These are phyloP conservation scores for Arthromyces matolae DNA, from an alignment of 768 basidiomycete genomes.

Conservation along the genomic window DNA sequence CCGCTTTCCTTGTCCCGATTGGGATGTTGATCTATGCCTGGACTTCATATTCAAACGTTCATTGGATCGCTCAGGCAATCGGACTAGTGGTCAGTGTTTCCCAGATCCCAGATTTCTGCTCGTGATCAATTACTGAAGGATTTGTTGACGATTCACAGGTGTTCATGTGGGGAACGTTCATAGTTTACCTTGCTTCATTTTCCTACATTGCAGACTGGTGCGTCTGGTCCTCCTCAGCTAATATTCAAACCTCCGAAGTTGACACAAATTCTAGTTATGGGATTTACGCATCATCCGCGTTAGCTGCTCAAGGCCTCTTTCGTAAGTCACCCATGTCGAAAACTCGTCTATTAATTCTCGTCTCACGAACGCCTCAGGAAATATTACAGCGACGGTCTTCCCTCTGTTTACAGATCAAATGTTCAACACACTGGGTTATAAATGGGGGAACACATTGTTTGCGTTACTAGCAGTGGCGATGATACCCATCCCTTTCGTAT, in stretches of 20 bases:
- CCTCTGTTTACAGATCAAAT: slow-evolving; percentile 59
- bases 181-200: slow-evolving; percentile 56
- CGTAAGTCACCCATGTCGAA: background rate
- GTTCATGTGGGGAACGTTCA: slow-evolving; percentile 46
- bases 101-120: too few relatives aligned
- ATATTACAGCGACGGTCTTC: slow-evolving; percentile 41
- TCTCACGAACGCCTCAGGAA: background rate
- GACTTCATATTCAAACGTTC: slow-evolving; percentile 51
- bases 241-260: background rate
- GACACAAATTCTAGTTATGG: slow-evolving; percentile 40
- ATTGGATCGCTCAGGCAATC: slow-evolving; percentile 60
- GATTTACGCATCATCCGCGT: slow-evolving; percentile 62
- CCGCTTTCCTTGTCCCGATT: slow-evolving; percentile 48
- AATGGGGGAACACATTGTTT: slow-evolving; percentile 57
- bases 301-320: slow-evolving; percentile 41
- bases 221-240: slow-evolving; percentile 8
- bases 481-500: slow-evolving; percentile 54
- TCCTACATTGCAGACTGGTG: slow-evolving; percentile 64
- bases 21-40: slow-evolving; percentile 74
- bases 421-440: slow-evolving; percentile 49
- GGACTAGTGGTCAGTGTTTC: slow-evolving; percentile 42
- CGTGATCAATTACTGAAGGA: too few relatives aligned
- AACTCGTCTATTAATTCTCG: background rate
- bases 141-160: slow-evolving; percentile 27
- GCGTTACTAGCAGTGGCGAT: slow-evolving; percentile 47